Evolutionary conservation across 176 grass and related monocot genomes (phyloP), one percentile per base, ranked within the genome.

Genomic region (Bonia amplexicaulis): DNA sequence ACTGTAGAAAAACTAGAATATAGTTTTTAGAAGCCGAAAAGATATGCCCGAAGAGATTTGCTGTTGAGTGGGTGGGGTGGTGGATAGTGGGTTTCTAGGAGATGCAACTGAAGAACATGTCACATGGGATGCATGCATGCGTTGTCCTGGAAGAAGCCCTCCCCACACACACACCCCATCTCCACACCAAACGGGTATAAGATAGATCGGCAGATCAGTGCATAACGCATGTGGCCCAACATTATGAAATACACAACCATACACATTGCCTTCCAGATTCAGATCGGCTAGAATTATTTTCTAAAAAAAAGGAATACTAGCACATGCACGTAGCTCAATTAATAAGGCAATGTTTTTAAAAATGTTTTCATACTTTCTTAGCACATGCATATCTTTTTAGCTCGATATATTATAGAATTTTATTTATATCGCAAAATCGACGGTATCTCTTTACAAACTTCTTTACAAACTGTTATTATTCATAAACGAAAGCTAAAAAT

Each of bases 81-180:
- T 39, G 52, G 27, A 29, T 1, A 3, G 3, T 33, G 31, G 31
- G 31, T 3, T 3, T 33, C 31, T 33, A 3, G 44, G 37, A 31
- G 49, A 20, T 62, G 89, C 42, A 90, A 31, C 74, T 48, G 73
- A 90, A 68, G 80, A 91, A 91, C 85, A 87, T 84, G 51, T 91
- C 89, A 91, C 89, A 91, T 91, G 89, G 89, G 85, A 75, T 69
- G 85, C 80, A 75, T 69, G 55, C 85, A 46, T 41, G 79, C 80
- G 29, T n/a, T 78, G 84, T 86, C 79, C 83, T 81, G 71, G 88
- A 72, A 82, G 82, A 80, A 78, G 47, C 61, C 76, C 78, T 16
- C 45, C 79, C 80, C 80, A 64, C 84, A n/a, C n/a, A n/a, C n/a
- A n/a, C n/a, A n/a, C n/a, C n/a, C n/a, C 85, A 62, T 74, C 78